These are phyloP conservation scores for Isabelozyma pseudorhagii DNA, from an alignment of 805 yeast species.

Conservation along the genomic window DNA sequence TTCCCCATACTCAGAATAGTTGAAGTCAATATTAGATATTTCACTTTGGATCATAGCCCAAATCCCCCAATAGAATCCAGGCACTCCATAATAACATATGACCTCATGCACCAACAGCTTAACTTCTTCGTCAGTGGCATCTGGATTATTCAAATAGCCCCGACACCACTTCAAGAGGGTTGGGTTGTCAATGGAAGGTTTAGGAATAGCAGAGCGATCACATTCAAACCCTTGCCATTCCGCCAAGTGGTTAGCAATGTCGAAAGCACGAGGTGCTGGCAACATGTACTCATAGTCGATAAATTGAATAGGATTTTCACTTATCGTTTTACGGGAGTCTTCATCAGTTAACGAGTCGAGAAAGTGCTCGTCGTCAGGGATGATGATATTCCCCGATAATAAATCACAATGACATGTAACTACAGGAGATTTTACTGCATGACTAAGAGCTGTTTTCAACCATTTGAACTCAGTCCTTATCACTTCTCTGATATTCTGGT, in stretches of 20 bases:
- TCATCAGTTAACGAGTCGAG: slow-evolving; percentile 11
- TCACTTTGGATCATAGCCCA: slow-evolving; percentile 77
- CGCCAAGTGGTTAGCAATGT: slow-evolving; percentile 69
- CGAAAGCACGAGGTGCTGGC: slow-evolving; percentile 72
- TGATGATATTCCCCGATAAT: slow-evolving; percentile 68
- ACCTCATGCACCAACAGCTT: slow-evolving; percentile 54
- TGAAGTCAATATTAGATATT: slow-evolving; percentile 69
- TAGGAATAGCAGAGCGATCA: slow-evolving; percentile 56
- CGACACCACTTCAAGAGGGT: slow-evolving; percentile 56
- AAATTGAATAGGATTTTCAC: slow-evolving; percentile 47
- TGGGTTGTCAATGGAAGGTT: slow-evolving; percentile 41
- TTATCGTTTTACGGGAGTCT: slow-evolving; percentile 11
- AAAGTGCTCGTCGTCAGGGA: slow-evolving; percentile 41
- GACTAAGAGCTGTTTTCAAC: slow-evolving; percentile 41
- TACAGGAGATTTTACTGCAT: slow-evolving; percentile 41
- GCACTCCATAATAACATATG: slow-evolving; percentile 64
- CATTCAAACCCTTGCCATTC: slow-evolving; percentile 86
- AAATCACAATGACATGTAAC: slow-evolving; percentile 73
- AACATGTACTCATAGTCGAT: slow-evolving; percentile 74
- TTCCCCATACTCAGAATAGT: slow-evolving; percentile 59
- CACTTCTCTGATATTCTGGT: slow-evolving; percentile 31
- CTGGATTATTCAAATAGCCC: slow-evolving; percentile 45
- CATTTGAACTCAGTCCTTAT: slow-evolving; percentile 53
- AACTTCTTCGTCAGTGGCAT: slow-evolving; percentile 29
- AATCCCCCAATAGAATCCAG: slow-evolving; percentile 83